Percentiles rank a stretch among this genome's conserved stretches.
These are phyloP conservation scores for Tricholomella constricta DNA, from an alignment of 768 basidiomycete species.

Conservation along the genomic window DNA sequence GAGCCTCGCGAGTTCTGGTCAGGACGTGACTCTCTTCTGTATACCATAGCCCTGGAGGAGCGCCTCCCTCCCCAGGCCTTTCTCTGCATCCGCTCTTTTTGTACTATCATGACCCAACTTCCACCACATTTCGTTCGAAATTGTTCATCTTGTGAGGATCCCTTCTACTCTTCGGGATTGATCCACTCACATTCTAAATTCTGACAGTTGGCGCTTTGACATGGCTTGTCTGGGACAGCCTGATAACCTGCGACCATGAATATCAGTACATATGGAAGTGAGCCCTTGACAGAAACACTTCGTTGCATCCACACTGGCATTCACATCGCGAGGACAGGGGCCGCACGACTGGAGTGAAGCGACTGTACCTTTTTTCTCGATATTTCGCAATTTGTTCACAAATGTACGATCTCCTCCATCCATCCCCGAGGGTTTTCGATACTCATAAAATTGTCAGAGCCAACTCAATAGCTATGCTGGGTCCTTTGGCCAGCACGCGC, in stretches of 20 bases:
- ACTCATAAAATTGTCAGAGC: not conserved
- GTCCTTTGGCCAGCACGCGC: not conserved
- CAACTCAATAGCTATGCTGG: not conserved
- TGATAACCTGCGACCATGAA: constrained; percentile 8
- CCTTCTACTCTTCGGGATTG: not conserved
- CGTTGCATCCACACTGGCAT: too few species aligned
- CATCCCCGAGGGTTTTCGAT: not conserved
- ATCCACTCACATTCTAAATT: not conserved
- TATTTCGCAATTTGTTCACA: constrained; percentile 8
- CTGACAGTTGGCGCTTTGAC: constrained; percentile 15
- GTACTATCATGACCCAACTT: too few species aligned
- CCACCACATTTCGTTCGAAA: constrained; percentile 10
- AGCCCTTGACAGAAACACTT: too few species aligned
- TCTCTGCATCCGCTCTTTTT: too few species aligned
- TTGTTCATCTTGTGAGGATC: constrained; percentile 3
- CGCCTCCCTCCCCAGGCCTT: too few species aligned
- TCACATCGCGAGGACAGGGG: not conserved
- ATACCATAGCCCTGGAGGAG: too few species aligned
- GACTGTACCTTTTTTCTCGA: constrained; percentile 14
- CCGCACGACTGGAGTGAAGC: constrained; percentile 6
- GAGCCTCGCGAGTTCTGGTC: too few species aligned
- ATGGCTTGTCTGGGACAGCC: constrained; percentile 8
- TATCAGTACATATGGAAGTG: constrained; percentile 15
- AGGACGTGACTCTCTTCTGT: too few species aligned
- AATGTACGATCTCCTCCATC: constrained; percentile 2